phyloP scores from a whole-genome alignment of 768 basidiomycete genomes.

The Mycena maculata region DNA sequence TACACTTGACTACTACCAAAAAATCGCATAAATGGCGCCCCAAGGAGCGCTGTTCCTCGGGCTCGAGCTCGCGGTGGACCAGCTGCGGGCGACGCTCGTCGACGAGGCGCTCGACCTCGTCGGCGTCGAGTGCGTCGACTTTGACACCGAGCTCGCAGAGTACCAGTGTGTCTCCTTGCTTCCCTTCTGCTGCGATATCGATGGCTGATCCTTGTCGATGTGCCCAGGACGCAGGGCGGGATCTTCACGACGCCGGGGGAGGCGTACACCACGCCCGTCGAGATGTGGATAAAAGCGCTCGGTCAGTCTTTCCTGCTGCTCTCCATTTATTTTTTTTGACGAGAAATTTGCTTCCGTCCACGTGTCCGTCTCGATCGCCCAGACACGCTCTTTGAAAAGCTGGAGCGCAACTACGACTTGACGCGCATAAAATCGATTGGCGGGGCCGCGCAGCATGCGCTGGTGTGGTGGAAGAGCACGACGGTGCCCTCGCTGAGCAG shows the following conservation, averaged over 20 bases:
- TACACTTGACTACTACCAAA: neutral
- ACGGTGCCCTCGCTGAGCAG: slow-evolving; percentile 78
- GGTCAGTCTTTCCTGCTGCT: slow-evolving; percentile 60
- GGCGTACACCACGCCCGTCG: slow-evolving; percentile 88
- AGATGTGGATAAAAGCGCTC: slow-evolving; percentile 91
- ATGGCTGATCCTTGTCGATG: slow-evolving; percentile 25
- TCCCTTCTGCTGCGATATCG: slow-evolving; percentile 31
- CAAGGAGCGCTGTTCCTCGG: slow-evolving; percentile 78
- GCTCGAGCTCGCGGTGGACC: slow-evolving; percentile 87
- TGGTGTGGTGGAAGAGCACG: slow-evolving; percentile 90
- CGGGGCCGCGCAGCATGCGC: slow-evolving; percentile 83
- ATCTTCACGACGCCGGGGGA: slow-evolving; percentile 90
- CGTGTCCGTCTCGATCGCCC: slow-evolving; percentile 33
- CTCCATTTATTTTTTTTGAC: slow-evolving; percentile 40
- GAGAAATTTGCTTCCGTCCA: slow-evolving; percentile 55
- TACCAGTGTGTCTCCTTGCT: slow-evolving; percentile 77
- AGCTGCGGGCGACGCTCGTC: slow-evolving; percentile 84
- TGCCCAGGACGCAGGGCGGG: slow-evolving; percentile 82
- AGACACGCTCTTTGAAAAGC: slow-evolving; percentile 84
- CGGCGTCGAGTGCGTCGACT: slow-evolving; percentile 85
- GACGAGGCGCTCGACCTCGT: slow-evolving; percentile 86
- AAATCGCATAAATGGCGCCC: slow-evolving; percentile 16
- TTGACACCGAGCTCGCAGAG: slow-evolving; percentile 82
- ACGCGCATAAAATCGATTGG: slow-evolving; percentile 79
- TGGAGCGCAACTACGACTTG: slow-evolving; percentile 76